Percentiles rank a stretch among this genome's conserved stretches.
These are phyloP conservation scores for Ananas comosus DNA, from an alignment of 176 grass and related monocot species.

Conservation along the genomic window DNA sequence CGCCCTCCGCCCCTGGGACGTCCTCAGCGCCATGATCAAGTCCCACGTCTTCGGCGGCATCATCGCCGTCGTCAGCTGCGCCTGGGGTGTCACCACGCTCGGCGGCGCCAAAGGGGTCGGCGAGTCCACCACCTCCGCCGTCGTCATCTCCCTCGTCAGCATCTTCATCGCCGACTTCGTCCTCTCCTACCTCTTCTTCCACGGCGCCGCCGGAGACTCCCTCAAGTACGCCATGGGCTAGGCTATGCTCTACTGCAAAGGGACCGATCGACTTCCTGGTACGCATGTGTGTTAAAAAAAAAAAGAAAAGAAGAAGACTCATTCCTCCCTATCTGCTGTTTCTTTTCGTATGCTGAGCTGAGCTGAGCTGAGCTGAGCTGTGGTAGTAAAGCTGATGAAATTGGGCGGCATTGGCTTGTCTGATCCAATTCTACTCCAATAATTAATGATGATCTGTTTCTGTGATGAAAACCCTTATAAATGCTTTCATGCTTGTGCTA, in stretches of 20 bases:
- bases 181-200: constrained; percentile 79
- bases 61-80: constrained; percentile 81
- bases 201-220: constrained; percentile 83
- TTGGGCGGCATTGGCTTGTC: too few relatives aligned
- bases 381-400: too few relatives aligned
- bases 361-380: too few relatives aligned
- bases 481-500: too few relatives aligned
- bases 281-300: too few relatives aligned
- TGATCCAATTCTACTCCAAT: too few relatives aligned
- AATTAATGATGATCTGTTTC: too few relatives aligned
- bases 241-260: neutral
- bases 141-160: constrained; percentile 80
- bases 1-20: constrained; percentile 82
- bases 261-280: too few relatives aligned
- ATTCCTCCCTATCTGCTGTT: too few relatives aligned
- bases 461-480: too few relatives aligned
- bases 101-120: constrained; percentile 92
- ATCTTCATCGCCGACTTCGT: constrained; percentile 80
- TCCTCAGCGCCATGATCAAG: constrained; percentile 86
- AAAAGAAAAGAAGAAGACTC: too few relatives aligned
- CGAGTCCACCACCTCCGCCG: constrained; percentile 88
- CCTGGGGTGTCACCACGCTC: constrained; percentile 85
- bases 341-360: too few relatives aligned
- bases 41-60: constrained; percentile 88
- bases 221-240: constrained; percentile 90